A percentile compares a stretch with the other conserved stretches of the same genome.
Conservation (phyloP, 2,329 filamentous ascomycete genomes). For the Amylocarpus encephaloides region DNA sequence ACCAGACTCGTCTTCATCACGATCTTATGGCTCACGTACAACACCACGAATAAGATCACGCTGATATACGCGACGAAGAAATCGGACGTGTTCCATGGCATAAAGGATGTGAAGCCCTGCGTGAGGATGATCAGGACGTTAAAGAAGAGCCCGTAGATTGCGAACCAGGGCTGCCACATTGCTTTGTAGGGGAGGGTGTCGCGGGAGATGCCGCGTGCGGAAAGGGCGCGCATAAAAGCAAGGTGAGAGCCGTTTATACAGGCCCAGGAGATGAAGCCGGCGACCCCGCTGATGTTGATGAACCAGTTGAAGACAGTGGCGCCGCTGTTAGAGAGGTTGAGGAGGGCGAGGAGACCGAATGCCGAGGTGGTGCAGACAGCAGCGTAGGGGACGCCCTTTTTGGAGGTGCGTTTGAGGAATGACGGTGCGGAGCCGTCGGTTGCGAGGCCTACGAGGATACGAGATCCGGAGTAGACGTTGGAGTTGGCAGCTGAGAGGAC, state of each 20-base stretch:
- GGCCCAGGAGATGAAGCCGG: slow-evolving; percentile 65
- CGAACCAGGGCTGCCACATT: slow-evolving; percentile 55
- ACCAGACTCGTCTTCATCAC: slow-evolving; percentile 34
- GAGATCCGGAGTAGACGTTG: slow-evolving; percentile 67
- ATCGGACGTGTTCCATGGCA: slow-evolving; percentile 51
- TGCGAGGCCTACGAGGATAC: slow-evolving; percentile 61
- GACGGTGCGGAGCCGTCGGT: slow-evolving; percentile 56
- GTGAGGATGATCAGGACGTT: slow-evolving; percentile 59
- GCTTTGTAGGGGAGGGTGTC: slow-evolving; percentile 54
- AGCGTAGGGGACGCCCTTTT: slow-evolving; percentile 54
- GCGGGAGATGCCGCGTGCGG: slow-evolving; percentile 50
- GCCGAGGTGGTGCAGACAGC: slow-evolving; percentile 51
- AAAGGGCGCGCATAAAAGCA: slow-evolving; percentile 56
- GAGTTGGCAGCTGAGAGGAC: slow-evolving; percentile 75
- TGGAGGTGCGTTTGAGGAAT: slow-evolving; percentile 54
- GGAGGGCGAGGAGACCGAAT: slow-evolving; percentile 59
- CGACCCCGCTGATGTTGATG: slow-evolving; percentile 62
- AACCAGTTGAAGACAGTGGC: slow-evolving; percentile 65
- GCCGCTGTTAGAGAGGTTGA: slow-evolving; percentile 56
- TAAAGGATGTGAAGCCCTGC: slow-evolving; percentile 63
- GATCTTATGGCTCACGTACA: slow-evolving; percentile 56
- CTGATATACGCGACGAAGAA: slow-evolving; percentile 63
- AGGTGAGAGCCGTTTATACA: slow-evolving; percentile 60
- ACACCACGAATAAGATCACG: slow-evolving; percentile 54
- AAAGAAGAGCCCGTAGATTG: slow-evolving; percentile 61